These are phyloP conservation scores for Lactarius sp. DNA, from an alignment of 768 basidiomycete genomes.

Conservation along the genomic window DNA sequence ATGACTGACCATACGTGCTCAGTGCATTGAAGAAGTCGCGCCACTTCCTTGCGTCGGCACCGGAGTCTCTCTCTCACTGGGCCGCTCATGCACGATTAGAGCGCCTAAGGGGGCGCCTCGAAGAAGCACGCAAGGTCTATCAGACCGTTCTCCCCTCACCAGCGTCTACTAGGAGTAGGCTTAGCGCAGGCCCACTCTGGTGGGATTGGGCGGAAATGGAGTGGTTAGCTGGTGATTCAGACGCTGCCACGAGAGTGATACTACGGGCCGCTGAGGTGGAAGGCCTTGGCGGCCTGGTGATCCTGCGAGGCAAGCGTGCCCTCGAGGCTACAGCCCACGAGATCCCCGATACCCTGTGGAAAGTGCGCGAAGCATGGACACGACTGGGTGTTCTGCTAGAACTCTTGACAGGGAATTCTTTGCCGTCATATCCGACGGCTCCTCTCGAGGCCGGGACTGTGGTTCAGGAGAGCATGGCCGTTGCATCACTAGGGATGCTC, in stretches of 20 bases:
- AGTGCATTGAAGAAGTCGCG: conserved; percentile 73
- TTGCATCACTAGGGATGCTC: conserved; percentile 53
- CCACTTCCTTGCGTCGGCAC: conserved; percentile 48
- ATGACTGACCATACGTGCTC: neutral
- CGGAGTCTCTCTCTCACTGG: conserved; percentile 63
- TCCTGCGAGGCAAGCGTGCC: conserved; percentile 59
- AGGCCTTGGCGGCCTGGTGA: conserved; percentile 46
- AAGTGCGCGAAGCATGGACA: conserved; percentile 60
- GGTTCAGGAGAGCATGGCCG: conserved; percentile 50
- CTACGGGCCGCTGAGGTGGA: conserved; percentile 51
- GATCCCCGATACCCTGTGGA: conserved; percentile 38
- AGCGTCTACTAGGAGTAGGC: conserved; percentile 33
- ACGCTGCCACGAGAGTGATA: conserved; percentile 49
- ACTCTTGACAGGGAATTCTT: conserved; percentile 45
- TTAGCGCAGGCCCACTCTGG: conserved; percentile 51
- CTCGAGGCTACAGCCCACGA: conserved; percentile 46
- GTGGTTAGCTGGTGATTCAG: conserved; percentile 55
- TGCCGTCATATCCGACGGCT: conserved; percentile 36
- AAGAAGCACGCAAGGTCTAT: conserved; percentile 77
- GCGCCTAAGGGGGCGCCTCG: conserved; percentile 52
- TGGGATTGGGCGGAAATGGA: conserved; percentile 86
- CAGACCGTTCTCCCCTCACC: conserved; percentile 55
- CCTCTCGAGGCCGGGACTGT: conserved; percentile 25
- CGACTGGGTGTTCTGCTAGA: conserved; percentile 63
- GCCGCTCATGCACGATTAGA: conserved; percentile 73